phyloP scores from a whole-genome alignment of 306 rosid genomes.

The Corylus heterophylla region DNA sequence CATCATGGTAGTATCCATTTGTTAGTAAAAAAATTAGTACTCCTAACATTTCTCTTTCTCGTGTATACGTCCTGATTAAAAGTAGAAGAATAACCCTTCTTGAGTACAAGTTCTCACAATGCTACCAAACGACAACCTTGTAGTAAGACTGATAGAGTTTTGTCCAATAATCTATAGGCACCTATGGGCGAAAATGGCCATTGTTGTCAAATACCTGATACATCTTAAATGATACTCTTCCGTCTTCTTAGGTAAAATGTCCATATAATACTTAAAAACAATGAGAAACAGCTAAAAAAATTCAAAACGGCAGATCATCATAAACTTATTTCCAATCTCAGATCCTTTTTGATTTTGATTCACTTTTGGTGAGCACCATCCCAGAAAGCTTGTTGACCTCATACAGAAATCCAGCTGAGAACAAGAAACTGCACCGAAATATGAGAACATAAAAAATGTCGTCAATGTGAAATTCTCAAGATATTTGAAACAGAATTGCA shows the following conservation, averaged over 20 bases:
- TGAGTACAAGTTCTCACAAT: too few relatives aligned
- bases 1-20: too few relatives aligned
- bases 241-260: neutral
- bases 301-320: neutral
- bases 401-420: constrained; percentile 69
- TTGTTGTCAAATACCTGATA: constrained; percentile 7
- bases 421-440: constrained; percentile 72
- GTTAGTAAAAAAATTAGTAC: too few relatives aligned
- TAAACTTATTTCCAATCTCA: constrained; percentile 36
- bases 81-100: too few relatives aligned
- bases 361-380: constrained; percentile 48
- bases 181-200: neutral
- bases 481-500: neutral
- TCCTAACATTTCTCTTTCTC: too few relatives aligned
- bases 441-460: constrained; percentile 13
- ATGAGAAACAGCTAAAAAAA: neutral
- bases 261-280: neutral
- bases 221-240: neutral
- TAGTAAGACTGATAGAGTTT: neutral
- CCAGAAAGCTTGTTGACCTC: constrained; percentile 83
- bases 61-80: too few relatives aligned
- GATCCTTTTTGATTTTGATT: constrained; percentile 63
- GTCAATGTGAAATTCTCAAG: constrained; percentile 8
- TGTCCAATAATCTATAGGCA: neutral
- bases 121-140: too few relatives aligned